Evolutionary conservation across 768 basidiomycete species (phyloP), one percentile per base, ranked within the genome.

Genomic region (Xerocomellus intermedius): DNA sequence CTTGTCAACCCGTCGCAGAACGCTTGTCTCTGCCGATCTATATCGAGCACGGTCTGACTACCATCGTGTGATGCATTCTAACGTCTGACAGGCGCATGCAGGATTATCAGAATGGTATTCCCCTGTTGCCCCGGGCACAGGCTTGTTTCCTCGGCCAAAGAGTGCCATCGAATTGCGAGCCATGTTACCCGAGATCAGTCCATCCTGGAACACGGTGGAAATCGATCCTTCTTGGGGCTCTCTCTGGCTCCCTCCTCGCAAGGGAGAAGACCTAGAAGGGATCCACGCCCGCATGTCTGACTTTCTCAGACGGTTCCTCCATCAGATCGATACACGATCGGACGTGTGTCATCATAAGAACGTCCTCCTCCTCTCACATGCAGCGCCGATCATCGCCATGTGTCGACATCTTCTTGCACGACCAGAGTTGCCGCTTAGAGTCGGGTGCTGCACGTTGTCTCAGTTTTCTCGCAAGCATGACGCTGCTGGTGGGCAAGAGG

Each of bases 51-150:
- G 92, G 91, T 84, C 50, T 33, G 64, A 48, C 14, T 28, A 16
- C 28, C 38, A 26, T 38, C 22, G 56, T 48, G 72, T 61, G 32
- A 17, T n/a, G 3, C 21, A 13, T 17, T 38, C 44, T 13, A n/a
- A 45, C 32, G 17, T 32, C 46, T 49, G 43, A 44, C 35, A 26
- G 13, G 39, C 36, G 12, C 39, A 19, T 12, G 2, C 37, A 89
- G 87, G 87, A 10, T 66, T 91, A 8, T 79, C 82, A 4, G 89
- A 91, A 69, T 93, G 91, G 91, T 90, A 85, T 69, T 87, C 86
- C 4, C 87, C 85, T 28, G 87, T 84, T 33, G 68, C 68, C 3
- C 82, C 83, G 0, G 79, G 82, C 30, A 83, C 87, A 3, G 86
- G 89, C 32, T 76, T 92, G 8, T 88, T 91, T 61, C 91, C 91